Conservation (phyloP, 192 early-diverging fungal species). For the Rhizophagus prolifer region DNA sequence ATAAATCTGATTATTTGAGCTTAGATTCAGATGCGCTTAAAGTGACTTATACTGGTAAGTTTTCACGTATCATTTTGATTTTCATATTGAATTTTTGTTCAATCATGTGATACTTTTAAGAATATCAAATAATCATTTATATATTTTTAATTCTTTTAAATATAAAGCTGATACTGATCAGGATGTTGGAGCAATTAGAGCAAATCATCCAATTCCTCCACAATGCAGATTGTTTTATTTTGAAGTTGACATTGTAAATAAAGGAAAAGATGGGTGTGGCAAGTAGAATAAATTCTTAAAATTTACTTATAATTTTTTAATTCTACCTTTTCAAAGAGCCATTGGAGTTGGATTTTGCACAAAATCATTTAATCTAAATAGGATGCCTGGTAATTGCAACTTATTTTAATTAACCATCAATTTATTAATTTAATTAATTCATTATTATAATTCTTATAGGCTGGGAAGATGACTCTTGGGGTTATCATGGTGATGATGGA, state of each 20-base stretch:
- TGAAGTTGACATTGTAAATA: conserved; percentile 78
- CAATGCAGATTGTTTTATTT: conserved; percentile 90
- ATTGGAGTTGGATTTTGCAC: conserved; percentile 89
- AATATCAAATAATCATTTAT: too few relatives aligned
- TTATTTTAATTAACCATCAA: background rate
- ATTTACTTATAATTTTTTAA: too few relatives aligned
- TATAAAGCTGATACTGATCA: conserved; percentile 68
- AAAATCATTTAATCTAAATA: too few relatives aligned
- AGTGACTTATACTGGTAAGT: conserved; percentile 53
- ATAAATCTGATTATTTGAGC: conserved; percentile 54
- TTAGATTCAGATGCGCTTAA: conserved; percentile 39
- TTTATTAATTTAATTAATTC: too few relatives aligned
- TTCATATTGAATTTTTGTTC: background rate
- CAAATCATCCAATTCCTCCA: conserved; percentile 78
- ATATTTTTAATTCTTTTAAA: background rate
- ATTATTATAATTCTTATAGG: conserved; percentile 46
- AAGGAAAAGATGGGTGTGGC: conserved; percentile 81
- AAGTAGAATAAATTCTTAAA: too few relatives aligned
- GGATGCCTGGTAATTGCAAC: conserved; percentile 73
- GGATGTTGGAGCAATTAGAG: conserved; percentile 76
- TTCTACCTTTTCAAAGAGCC: conserved; percentile 41
- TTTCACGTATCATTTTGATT: background rate
- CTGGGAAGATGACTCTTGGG: conserved; percentile 86
- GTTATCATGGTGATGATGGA: conserved; percentile 96
- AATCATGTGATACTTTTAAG: too few relatives aligned